Base-by-base conservation (phyloP, 2,329 filamentous ascomycete species). In the Xylaria sp. region DNA sequence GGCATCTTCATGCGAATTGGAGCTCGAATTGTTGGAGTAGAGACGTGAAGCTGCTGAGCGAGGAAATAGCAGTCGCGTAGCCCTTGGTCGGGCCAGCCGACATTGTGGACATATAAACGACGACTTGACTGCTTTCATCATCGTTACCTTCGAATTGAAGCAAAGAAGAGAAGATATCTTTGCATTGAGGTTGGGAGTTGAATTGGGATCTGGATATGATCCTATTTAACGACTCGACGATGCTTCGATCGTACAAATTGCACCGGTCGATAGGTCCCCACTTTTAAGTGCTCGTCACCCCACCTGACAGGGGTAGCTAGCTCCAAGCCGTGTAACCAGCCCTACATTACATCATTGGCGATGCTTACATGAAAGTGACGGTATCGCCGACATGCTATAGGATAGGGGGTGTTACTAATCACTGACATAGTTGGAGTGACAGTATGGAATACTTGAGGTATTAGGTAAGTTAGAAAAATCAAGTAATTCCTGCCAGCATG, bases 51-150 rank as follows among this genome's bases (percentile, higher is more conserved):
- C 23, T 42, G 61, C 42, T 51, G 63, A 59, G 18, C 58, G 57
- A 18, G 59, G 64, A 50, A 66, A 62, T 54, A 67, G 47, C 9
- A 67, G 37, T 19, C 65, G 67, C 47, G 59, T 57, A 30, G 60
- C 47, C 58, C 49, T 65, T 18, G 58, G 61, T 46, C 64, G 61
- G 48, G 58, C 52, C 13, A 69, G 49, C 46, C 68, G 69, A 59
- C 70, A 72, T 61, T 66, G 69, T 19, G 61, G 59, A 59, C 67
- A 70, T 55, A 68, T 60, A 44, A 70, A 69, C 0, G 65, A 63
- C 55, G 59, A 13, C 51, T 55, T 65, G 4, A 61, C 54, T 19
- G 62, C 55, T 59, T 63, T 69, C 56, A 71, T 69, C 46, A 60
- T 69, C 52, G 50, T 16, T 50, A 34, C 19, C 34, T 30, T 35